A percentile compares a stretch with the other conserved stretches of the same genome.
Evolutionary conservation across 228 moss, liverwort and hornwort species (phyloP).

Genomic region (Sphagnum magellanicum): DNA sequence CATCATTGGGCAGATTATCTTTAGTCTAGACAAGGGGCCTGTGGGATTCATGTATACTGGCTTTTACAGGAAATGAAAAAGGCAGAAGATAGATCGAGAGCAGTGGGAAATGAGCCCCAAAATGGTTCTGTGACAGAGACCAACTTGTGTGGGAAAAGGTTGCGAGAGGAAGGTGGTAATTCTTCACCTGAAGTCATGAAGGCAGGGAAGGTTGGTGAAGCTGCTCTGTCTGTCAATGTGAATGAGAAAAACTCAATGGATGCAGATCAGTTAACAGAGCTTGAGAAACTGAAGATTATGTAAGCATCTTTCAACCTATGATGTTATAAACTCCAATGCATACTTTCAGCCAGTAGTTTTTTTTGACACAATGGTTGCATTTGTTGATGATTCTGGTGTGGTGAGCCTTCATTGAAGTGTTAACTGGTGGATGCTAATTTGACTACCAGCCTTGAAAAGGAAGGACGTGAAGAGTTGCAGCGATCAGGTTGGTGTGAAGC

Average conservation of each 20-base stretch:
- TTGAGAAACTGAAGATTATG: conserved; percentile 50
- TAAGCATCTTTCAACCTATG: conserved; percentile 12
- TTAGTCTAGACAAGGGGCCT: too few relatives aligned
- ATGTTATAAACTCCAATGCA: too few relatives aligned
- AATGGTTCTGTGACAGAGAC: conserved; percentile 20
- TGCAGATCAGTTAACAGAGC: conserved; percentile 41
- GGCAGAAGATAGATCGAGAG: not conserved
- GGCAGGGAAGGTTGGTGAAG: conserved; percentile 22
- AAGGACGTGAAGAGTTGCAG: conserved; percentile 58
- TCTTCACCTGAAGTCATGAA: conserved; percentile 43
- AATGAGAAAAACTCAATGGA: conserved; percentile 45
- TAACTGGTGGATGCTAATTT: too few relatives aligned
- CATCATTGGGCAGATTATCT: too few relatives aligned
- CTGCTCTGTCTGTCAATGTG: conserved; percentile 29
- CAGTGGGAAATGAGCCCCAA: conserved; percentile 26
- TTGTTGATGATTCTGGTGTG: too few relatives aligned
- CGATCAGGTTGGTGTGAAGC: conserved; percentile 66
- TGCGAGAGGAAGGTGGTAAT: conserved; percentile 51
- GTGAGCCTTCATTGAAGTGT: too few relatives aligned
- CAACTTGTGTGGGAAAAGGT: conserved; percentile 31
- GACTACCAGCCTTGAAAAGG: conserved; percentile 40
- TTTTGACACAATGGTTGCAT: too few relatives aligned
- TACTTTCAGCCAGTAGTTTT: too few relatives aligned
- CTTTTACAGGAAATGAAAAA: not conserved
- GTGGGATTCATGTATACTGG: too few relatives aligned